Evolutionary conservation across 805 yeast species (phyloP), one percentile per base, ranked within the genome.

Genomic region (Candida coquimbonensis): DNA sequence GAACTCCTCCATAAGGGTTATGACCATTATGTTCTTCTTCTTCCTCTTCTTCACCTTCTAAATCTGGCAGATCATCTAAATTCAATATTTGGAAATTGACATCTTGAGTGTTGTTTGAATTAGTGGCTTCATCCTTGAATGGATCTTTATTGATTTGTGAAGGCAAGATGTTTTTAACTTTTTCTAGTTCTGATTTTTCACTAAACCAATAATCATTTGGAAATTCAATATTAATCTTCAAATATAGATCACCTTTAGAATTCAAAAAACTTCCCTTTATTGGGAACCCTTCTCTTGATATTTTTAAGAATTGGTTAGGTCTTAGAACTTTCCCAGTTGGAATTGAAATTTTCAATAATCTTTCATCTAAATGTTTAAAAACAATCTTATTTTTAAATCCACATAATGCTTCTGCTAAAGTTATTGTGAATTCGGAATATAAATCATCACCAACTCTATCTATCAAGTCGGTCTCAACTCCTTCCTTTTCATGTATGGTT

Each of bases 201-300:
- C 77, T 63, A 56, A 82, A 81, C 96, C 96, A 89, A 56, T 81
- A 77, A 62, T 88, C 95, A 33, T 73, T 72, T 2, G 96, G 97
- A 61, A 90, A 89, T 54, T 81, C 87, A 43, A 90, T 78, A 19
- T 77, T 77, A n/a, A 87, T 63, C 43, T 72, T 76, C 16, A 89
- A 69, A 56, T 79, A 88, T 51, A 89, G 66, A 61, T 86, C 86
- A 25, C 96, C 96, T 38, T 67, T 67, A 49, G 53, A 57, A 17
- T 39, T 42, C 12, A 48, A 39, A 19, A 49, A 59, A 38, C 64
- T 47, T 34, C 54, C 52, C 47, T 67, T 65, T 6, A 75, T 56
- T 1, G 96, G 96, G 95, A 91, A 87, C 6, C 97, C 97, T 62
- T 88, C 96, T 37, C 75, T 75, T 36, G 72, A 63, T 12, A 90